Evolutionary conservation across 1,284 basidiomycete genomes (phyloP).

Genomic region (Phylloporus sp.): DNA sequence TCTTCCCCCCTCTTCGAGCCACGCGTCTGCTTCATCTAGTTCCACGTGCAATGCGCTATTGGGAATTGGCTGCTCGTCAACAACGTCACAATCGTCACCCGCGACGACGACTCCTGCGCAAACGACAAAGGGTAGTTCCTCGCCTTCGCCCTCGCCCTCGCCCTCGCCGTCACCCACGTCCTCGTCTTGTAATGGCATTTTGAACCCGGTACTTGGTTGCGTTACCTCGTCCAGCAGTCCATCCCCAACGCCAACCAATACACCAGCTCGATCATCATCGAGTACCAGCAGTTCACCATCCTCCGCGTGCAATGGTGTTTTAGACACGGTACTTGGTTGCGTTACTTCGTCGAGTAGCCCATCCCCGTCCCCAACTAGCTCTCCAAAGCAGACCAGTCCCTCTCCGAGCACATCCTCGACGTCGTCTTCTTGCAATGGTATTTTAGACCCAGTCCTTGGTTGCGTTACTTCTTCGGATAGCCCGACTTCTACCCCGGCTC

Average conservation of each 20-base stretch:
- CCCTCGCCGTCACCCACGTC: background rate
- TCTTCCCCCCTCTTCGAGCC: background rate
- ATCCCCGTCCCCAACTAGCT: constrained; percentile 8
- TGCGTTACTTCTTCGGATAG: too few species aligned
- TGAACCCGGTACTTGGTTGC: constrained; percentile 28
- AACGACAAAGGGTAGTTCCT: background rate
- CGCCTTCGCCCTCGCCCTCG: background rate
- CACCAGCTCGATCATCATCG: too few species aligned
- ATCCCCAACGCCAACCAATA: background rate
- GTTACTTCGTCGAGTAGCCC: constrained; percentile 18
- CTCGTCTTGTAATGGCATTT: constrained; percentile 22
- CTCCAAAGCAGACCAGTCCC: background rate
- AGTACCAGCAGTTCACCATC: too few species aligned
- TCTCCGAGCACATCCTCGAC: background rate
- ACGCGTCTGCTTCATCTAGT: background rate
- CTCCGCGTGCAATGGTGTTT: constrained; percentile 19
- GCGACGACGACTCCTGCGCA: background rate
- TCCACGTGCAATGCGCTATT: background rate
- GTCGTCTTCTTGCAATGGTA: constrained; percentile 3
- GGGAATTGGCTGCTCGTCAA: background rate
- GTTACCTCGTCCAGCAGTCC: too few species aligned
- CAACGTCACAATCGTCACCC: background rate
- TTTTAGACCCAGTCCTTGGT: background rate
- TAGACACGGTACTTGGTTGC: constrained; percentile 20
- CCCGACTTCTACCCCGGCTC: too few species aligned